A percentile compares a stretch with the other conserved stretches of the same genome.
Conservation (phyloP, 1,139 yeast genomes). For the Neolecta irregularis region DNA sequence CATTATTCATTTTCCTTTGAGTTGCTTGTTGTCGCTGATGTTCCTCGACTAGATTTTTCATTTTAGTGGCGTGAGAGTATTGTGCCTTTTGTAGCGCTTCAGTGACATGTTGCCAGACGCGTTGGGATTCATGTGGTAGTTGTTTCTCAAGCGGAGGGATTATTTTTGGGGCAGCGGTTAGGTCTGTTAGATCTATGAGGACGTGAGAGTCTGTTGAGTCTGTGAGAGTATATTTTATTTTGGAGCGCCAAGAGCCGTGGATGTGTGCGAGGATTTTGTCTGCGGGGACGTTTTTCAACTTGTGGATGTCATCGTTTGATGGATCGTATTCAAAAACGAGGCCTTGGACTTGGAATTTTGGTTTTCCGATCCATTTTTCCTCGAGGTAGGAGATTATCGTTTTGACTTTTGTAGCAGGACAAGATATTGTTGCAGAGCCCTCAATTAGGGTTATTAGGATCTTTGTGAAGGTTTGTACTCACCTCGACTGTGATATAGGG, state of each 20-base stretch:
- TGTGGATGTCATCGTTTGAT: constrained; percentile 34
- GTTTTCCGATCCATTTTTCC: constrained; percentile 71
- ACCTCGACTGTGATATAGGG: constrained; percentile 67
- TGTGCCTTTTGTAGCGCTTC: constrained; percentile 47
- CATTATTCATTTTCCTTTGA: constrained; percentile 34
- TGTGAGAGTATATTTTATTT: constrained; percentile 8
- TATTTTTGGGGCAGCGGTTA: constrained; percentile 6
- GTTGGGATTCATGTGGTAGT: constrained; percentile 47
- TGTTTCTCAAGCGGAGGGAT: constrained; percentile 42
- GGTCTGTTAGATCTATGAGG: constrained; percentile 10
- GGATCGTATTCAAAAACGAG: constrained; percentile 48
- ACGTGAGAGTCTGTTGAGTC: constrained; percentile 7
- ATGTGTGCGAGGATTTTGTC: constrained; percentile 8
- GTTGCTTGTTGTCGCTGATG: constrained; percentile 49
- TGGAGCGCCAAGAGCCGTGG: constrained; percentile 11
- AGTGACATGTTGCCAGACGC: constrained; percentile 58
- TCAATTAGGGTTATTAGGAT: constrained; percentile 62
- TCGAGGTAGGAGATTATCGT: constrained; percentile 48
- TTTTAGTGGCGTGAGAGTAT: constrained; percentile 43
- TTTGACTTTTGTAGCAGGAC: constrained; percentile 26
- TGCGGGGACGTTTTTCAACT: constrained; percentile 31
- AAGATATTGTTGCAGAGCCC: constrained; percentile 47
- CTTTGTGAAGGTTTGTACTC: constrained; percentile 63
- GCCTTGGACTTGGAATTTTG: constrained; percentile 29
- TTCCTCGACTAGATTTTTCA: constrained; percentile 49